phyloP scores from a whole-genome alignment of 768 basidiomycete species.

The Rubroboletus satanas region DNA sequence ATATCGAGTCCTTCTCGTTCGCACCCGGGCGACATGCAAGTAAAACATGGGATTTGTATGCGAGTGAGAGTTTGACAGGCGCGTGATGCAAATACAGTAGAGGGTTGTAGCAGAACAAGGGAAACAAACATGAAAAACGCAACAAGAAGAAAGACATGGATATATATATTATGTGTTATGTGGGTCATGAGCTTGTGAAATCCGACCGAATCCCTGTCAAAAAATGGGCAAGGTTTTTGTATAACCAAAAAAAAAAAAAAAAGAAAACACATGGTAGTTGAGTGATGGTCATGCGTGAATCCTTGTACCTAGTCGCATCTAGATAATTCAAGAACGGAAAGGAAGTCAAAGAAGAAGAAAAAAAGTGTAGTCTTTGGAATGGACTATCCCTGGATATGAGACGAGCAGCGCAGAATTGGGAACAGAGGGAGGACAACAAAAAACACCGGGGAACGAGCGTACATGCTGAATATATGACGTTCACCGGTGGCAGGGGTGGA shows the following conservation, averaged over 20 bases:
- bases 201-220: not conserved
- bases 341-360: not conserved
- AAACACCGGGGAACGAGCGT: not conserved
- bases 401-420: not conserved
- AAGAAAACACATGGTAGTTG: not conserved
- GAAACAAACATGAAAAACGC: not conserved
- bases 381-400: not conserved
- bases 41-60: not conserved
- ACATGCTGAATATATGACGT: not conserved
- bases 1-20: not conserved
- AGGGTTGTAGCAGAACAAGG: not conserved
- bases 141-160: not conserved
- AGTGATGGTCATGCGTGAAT: slow-evolving; percentile 4
- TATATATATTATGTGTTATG: not conserved
- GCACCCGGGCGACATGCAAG: not conserved
- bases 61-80: not conserved
- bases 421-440: not conserved
- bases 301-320: slow-evolving; percentile 17
- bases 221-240: not conserved
- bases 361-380: not conserved
- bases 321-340: slow-evolving; percentile 12
- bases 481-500: not conserved
- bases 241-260: not conserved
- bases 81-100: slow-evolving; percentile 16
- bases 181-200: not conserved